phyloP scores from a whole-genome alignment of 2,329 filamentous ascomycete genomes.

The Ophiocordyceps camponoti-rufipedis region DNA sequence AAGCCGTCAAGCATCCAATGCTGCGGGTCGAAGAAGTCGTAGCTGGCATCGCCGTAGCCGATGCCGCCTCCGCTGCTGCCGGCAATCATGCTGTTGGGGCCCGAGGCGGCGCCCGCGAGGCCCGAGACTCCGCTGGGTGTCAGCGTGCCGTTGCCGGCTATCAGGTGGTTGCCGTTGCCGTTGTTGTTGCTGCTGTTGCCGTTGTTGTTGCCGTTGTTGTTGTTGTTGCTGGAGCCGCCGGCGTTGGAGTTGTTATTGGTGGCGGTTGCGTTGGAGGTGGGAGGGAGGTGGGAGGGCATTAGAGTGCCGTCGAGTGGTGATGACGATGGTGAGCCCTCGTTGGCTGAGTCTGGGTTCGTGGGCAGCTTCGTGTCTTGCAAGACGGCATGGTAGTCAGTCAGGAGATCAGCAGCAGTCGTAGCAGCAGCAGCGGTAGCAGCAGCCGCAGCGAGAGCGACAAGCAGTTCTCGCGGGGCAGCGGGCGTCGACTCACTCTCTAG shows the following conservation, averaged over 20 bases:
- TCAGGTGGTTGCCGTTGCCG: constrained; percentile 14
- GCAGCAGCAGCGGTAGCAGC: no score
- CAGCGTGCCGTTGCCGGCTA: constrained; percentile 30
- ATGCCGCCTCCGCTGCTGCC: constrained; percentile 21
- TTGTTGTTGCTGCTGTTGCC: no score
- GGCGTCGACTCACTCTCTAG: constrained; percentile 43
- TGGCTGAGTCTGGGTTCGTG: constrained; percentile 65
- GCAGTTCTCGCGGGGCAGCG: not conserved
- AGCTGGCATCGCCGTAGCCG: constrained; percentile 49
- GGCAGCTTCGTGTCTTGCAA: constrained; percentile 59
- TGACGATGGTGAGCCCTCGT: constrained; percentile 53
- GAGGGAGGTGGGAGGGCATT: constrained; percentile 20
- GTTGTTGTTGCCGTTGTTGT: constrained; percentile 3
- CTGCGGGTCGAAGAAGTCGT: constrained; percentile 81
- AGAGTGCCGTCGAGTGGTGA: constrained; percentile 45
- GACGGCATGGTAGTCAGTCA: not conserved
- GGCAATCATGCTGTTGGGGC: constrained; percentile 27
- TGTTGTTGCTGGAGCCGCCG: not conserved
- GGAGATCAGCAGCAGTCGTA: no score
- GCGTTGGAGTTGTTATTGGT: not conserved
- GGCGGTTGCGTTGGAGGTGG: constrained; percentile 16
- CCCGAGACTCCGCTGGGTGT: constrained; percentile 29
- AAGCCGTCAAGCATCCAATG: constrained; percentile 87
- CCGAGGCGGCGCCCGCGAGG: constrained; percentile 19
- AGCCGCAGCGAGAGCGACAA: no score